Percentiles rank a stretch among this genome's conserved stretches.
phyloP scores from a whole-genome alignment of 2,329 filamentous ascomycete genomes.

The Rutstroemia sp. region DNA sequence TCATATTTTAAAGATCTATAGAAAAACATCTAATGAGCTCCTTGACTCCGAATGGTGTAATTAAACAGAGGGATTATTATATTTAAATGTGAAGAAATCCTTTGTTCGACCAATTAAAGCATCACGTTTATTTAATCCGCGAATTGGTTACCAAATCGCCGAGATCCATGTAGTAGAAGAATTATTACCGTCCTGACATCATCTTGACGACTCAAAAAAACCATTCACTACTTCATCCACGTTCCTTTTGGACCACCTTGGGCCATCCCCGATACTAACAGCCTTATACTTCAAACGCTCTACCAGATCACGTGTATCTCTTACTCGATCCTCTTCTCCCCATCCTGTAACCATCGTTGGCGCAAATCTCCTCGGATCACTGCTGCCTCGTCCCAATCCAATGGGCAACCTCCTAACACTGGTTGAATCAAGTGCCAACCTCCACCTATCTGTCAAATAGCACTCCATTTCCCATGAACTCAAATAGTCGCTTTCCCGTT shows the following conservation, averaged over 20 bases:
- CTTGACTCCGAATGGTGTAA: too few species aligned
- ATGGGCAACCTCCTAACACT: not conserved
- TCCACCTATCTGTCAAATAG: conserved; percentile 12
- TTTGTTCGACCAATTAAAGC: too few species aligned
- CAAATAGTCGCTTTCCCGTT: conserved; percentile 10
- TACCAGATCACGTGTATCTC: conserved; percentile 7
- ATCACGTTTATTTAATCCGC: too few species aligned
- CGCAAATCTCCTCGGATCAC: conserved; percentile 3
- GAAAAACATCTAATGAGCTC: too few species aligned
- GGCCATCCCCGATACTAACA: conserved; percentile 14
- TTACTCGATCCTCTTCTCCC: not conserved
- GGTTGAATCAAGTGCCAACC: conserved; percentile 11
- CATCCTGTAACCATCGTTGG: conserved; percentile 15
- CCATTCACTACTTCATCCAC: not conserved
- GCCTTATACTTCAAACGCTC: conserved; percentile 8
- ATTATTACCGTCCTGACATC: too few species aligned
- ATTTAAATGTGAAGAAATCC: too few species aligned
- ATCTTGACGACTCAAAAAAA: not conserved
- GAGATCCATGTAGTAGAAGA: too few species aligned
- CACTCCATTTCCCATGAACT: conserved; percentile 13
- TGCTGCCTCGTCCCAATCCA: conserved; percentile 3
- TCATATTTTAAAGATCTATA: too few species aligned
- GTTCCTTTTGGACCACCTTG: conserved; percentile 9
- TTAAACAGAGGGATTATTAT: too few species aligned
- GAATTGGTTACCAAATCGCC: too few species aligned